Evolutionary conservation across 176 grass and related monocot species (phyloP), one percentile per base, ranked within the genome.

Genomic region (Musa beccarii): DNA sequence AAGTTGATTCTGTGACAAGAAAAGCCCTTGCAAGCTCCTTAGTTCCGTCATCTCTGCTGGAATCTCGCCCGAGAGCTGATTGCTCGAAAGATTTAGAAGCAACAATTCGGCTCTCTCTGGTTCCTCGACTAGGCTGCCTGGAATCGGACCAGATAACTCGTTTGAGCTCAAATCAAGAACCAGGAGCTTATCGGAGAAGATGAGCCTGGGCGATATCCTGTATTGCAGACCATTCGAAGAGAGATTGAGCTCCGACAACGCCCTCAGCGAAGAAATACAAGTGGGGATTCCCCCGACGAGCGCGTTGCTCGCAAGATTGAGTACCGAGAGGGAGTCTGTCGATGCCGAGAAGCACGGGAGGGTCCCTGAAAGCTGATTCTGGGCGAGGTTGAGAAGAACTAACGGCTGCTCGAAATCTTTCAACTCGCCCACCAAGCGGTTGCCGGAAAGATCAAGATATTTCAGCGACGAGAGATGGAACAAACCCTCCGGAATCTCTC

Each of bases 1-100:
- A 6, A 99, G 78, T 72, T 86, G 76, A 54, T 99, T 99, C 52
- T 63, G 89, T 57, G 88, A 84, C 52, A 99, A 86, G 65, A 90
- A 94, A 23, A 99, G 70, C 3, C 84, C 88, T 82, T 99, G 95
- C 83, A 99, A 76, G 76, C 81, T 94, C 75, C 90, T 89, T 4
- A 99, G 81, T 52, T 84, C 78, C 1, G 90, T 87, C 11, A 90
- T 68, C 85, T 87, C 86, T 15, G 43, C 3, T 13, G 88, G 88
- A 2, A 95, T 79, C 2, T 3, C 49, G 19, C 92, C 92, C 1
- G 19, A 65, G 1, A 95, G 79, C 72, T 83, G 50, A 79, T 87
- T 85, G 26, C 77, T 82, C 22, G 92, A 85, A 16, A 95, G 85
- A 64, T 95, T 84, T 12, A 95, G 88, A 54, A 78, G 86, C 22